A percentile compares a stretch with the other conserved stretches of the same genome.
These are phyloP conservation scores for Cercospora sojina DNA, from an alignment of 2,329 filamentous ascomycete genomes.

Conservation along the genomic window DNA sequence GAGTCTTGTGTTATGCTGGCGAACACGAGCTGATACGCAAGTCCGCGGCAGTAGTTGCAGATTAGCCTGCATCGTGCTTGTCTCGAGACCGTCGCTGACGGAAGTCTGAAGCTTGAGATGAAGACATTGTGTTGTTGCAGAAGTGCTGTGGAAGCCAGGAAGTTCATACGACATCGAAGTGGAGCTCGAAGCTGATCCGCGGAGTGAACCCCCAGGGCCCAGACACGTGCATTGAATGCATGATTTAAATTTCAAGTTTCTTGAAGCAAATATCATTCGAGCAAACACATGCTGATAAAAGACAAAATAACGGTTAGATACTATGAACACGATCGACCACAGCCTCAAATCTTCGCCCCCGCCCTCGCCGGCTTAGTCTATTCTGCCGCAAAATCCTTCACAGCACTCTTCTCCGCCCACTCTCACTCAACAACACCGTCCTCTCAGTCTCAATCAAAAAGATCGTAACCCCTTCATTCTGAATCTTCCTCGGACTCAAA, in stretches of 20 bases:
- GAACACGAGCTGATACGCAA: background rate
- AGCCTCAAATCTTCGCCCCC: background rate
- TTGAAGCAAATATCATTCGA: background rate
- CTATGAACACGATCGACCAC: background rate
- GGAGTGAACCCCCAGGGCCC: background rate
- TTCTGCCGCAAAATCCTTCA: conserved; percentile 9
- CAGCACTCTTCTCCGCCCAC: conserved; percentile 18
- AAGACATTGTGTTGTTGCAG: background rate
- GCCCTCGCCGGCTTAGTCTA: background rate
- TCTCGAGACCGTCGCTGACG: background rate
- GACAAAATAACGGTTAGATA: background rate
- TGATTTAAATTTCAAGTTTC: no score
- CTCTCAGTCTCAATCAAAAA: conserved; percentile 23
- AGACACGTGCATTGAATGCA: background rate
- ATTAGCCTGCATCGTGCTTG: background rate
- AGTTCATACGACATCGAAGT: background rate
- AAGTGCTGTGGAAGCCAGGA: background rate
- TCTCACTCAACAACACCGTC: conserved; percentile 20
- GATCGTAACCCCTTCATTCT: conserved; percentile 14
- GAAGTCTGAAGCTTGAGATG: background rate
- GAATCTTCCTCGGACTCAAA: conserved; percentile 17
- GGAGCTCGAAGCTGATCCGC: background rate
- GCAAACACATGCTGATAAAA: conserved; percentile 1
- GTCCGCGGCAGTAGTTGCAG: background rate
- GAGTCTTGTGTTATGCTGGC: background rate